phyloP scores from a whole-genome alignment of 2,329 filamentous ascomycete genomes.

The Exophiala viscosa region DNA sequence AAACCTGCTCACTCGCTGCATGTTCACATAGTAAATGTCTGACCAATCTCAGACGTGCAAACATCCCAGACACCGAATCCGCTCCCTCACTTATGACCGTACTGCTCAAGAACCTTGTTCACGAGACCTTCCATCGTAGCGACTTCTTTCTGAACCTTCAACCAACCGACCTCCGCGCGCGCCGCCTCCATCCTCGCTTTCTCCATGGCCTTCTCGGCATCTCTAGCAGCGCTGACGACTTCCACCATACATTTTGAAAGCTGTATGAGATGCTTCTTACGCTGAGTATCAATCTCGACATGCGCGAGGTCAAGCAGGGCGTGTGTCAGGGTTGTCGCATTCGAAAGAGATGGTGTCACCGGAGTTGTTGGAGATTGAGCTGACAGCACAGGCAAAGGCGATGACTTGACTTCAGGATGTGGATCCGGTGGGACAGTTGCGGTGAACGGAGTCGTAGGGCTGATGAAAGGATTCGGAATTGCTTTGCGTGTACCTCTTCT shows the following conservation, averaged over 20 bases:
- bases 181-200: conserved; percentile 30
- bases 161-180: conserved; percentile 26
- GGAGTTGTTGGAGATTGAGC: background rate
- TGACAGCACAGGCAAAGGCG: conserved; percentile 5
- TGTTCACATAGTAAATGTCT: no score
- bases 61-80: background rate
- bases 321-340: conserved; percentile 28
- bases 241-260: conserved; percentile 29
- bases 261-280: conserved; percentile 26
- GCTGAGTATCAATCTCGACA: conserved; percentile 10
- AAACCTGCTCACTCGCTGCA: no score
- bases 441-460: conserved; percentile 20
- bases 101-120: background rate
- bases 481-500: conserved; percentile 5
- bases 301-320: conserved; percentile 27
- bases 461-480: conserved; percentile 12
- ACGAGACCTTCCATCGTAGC: conserved; percentile 8
- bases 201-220: conserved; percentile 31
- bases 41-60: no score
- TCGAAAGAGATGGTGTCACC: conserved; percentile 18
- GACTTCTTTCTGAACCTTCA: conserved; percentile 18
- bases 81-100: background rate
- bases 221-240: conserved; percentile 27
- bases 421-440: conserved; percentile 4
- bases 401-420: conserved; percentile 10